Conservation (phyloP, 2,329 filamentous ascomycete genomes). For the Ophiocordyceps polyrhachis-furcata region DNA sequence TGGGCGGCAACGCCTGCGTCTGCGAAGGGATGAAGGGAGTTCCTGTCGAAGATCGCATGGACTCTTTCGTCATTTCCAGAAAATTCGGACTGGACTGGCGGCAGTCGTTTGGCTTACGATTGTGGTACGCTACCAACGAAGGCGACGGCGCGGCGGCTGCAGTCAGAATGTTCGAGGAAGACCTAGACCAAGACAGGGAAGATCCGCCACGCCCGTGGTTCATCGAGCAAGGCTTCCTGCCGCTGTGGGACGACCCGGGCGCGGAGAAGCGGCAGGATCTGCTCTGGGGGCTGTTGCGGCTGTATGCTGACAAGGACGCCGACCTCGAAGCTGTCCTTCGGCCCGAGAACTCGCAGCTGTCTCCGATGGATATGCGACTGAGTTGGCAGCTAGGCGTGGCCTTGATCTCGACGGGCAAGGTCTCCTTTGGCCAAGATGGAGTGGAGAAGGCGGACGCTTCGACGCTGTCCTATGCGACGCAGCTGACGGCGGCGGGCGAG, state of each 20-base stretch:
- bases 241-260: conserved; percentile 41
- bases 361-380: conserved; percentile 55
- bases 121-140: conserved; percentile 67
- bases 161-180: conserved; percentile 53
- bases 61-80: conserved; percentile 64
- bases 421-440: conserved; percentile 33
- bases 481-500: conserved; percentile 43
- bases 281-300: conserved; percentile 69
- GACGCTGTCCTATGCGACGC: conserved; percentile 45
- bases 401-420: conserved; percentile 30
- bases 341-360: conserved; percentile 58
- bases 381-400: conserved; percentile 72
- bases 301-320: conserved; percentile 45
- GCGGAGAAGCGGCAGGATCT: conserved; percentile 50
- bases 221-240: conserved; percentile 35
- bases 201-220: conserved; percentile 58
- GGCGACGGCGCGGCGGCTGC: conserved; percentile 54
- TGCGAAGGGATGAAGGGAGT: conserved; percentile 59
- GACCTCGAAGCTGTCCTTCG: conserved; percentile 53
- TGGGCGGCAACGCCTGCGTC: conserved; percentile 72
- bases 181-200: conserved; percentile 54
- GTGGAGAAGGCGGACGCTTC: conserved; percentile 45
- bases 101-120: conserved; percentile 73
- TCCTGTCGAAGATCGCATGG: conserved; percentile 60
- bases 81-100: conserved; percentile 83